Evolutionary conservation across 2,329 filamentous ascomycete genomes (phyloP).

Genomic region (Hypoxylon rubiginosum): DNA sequence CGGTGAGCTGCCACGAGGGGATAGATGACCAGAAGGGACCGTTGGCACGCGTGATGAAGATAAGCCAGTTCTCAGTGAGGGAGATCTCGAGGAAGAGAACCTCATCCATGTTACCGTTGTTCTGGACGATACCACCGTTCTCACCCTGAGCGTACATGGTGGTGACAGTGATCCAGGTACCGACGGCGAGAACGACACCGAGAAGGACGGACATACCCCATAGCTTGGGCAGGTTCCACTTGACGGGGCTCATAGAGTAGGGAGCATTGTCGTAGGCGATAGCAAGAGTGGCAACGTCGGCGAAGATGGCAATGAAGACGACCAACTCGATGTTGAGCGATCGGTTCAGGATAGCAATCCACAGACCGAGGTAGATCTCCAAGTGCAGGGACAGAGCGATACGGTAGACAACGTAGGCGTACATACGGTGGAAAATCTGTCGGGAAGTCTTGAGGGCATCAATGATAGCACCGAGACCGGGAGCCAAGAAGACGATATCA

Average conservation of each 20-base stretch:
- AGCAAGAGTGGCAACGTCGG: constrained; percentile 90
- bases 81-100: constrained; percentile 92
- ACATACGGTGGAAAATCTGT: constrained; percentile 97
- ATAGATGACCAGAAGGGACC: constrained; percentile 92
- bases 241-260: constrained; percentile 86
- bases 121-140: constrained; percentile 88
- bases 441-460: constrained; percentile 93
- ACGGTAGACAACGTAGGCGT: constrained; percentile 95
- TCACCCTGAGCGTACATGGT: constrained; percentile 78
- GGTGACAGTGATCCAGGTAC: constrained; percentile 90
- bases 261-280: constrained; percentile 95
- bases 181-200: constrained; percentile 82
- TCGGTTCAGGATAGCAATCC: constrained; percentile 89
- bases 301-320: constrained; percentile 95
- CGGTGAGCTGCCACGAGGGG: constrained; percentile 85
- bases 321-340: constrained; percentile 88
- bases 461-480: constrained; percentile 91
- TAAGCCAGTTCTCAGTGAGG: constrained; percentile 94
- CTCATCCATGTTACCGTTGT: constrained; percentile 84
- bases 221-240: constrained; percentile 95
- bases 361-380: constrained; percentile 91
- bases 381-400: constrained; percentile 92
- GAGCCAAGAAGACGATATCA: constrained; percentile 93
- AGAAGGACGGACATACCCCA: constrained; percentile 93
- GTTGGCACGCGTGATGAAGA: constrained; percentile 95